Evolutionary conservation across 2,329 filamentous ascomycete genomes (phyloP), one percentile per base, ranked within the genome.

Genomic region (Trichoderma sp.): DNA sequence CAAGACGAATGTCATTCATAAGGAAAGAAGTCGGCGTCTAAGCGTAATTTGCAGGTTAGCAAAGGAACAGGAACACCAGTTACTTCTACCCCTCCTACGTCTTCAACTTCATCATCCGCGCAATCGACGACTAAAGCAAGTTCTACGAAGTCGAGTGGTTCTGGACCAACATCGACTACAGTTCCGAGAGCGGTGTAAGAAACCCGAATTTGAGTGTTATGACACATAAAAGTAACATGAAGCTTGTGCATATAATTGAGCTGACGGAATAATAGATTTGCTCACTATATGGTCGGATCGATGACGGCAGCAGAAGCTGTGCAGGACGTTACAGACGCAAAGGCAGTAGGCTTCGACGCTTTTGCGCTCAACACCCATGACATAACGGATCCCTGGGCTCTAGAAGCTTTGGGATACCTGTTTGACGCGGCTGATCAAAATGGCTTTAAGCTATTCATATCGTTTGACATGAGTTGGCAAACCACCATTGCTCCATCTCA

Each of bases 401-500:
- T 66, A 8, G 33, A 66, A 21, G 52, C 63, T 3, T 4, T 58
- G 2, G 35, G 29, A 19, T 66, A 57, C 14, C n/a, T 66, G 4
- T 66, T 66, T 10, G 53, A 57, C 14, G 63, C 63, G 7, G 63
- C 63, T 24, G 63, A 66, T 1, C 63, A 58, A 29, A 27, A 66
- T 31, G 63, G 63, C 5, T 66, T 66, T n/a, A 66, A 66, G 21
- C 37, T 66, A 5, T 66, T 66, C 11, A 66, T 66, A 4, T 66
- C 63, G 14, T 66, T 66, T 49, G 63, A 66, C 16, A 66, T 66
- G 63, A 66, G 63, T n/a, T 66, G 63, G 63, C 53, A 19, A 4
- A 55, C 29, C 5, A 55, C 29, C 5, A 66, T 66, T 10, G 49
- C 53, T 8, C 53, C 63, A 16, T 66, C 63, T 4, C 53, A 66